phyloP scores from a whole-genome alignment of 202 grass and related monocot genomes.

The Brachypodium distachyon region DNA sequence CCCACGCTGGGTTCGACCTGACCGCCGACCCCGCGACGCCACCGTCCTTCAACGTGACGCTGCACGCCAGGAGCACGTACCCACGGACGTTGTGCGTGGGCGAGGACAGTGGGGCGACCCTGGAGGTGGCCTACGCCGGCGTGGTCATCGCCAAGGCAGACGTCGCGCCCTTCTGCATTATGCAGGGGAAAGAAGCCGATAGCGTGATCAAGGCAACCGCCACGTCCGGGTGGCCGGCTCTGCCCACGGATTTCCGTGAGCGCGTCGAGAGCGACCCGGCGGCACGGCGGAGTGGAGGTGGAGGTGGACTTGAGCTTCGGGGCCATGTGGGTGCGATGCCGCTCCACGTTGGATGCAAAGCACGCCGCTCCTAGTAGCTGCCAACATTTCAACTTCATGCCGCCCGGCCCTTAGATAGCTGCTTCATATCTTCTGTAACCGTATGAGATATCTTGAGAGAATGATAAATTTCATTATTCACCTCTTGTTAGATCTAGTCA shows the following conservation, averaged over 20 bases:
- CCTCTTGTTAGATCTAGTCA: too few species aligned
- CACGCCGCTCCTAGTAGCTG: background rate
- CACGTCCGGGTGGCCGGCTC: background rate
- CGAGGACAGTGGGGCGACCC: background rate
- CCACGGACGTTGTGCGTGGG: background rate
- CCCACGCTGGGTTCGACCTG: background rate
- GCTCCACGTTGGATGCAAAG: background rate
- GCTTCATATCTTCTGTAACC: too few species aligned
- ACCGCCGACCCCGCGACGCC: background rate
- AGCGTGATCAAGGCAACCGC: background rate
- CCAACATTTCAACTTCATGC: background rate
- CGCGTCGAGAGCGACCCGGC: background rate
- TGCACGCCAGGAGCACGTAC: background rate
- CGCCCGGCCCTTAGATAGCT: too few species aligned
- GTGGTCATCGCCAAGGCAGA: background rate
- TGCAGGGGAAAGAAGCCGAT: background rate
- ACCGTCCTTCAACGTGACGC: background rate
- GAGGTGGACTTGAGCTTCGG: background rate
- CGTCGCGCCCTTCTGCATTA: background rate
- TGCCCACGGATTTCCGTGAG: background rate
- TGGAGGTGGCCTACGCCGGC: background rate
- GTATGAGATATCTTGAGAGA: too few species aligned
- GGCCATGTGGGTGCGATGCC: background rate
- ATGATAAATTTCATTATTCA: too few species aligned
- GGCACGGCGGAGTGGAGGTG: background rate